Evolutionary conservation across 495 filamentous ascomycete species (phyloP).

Genomic region (Oidiodendron maius): DNA sequence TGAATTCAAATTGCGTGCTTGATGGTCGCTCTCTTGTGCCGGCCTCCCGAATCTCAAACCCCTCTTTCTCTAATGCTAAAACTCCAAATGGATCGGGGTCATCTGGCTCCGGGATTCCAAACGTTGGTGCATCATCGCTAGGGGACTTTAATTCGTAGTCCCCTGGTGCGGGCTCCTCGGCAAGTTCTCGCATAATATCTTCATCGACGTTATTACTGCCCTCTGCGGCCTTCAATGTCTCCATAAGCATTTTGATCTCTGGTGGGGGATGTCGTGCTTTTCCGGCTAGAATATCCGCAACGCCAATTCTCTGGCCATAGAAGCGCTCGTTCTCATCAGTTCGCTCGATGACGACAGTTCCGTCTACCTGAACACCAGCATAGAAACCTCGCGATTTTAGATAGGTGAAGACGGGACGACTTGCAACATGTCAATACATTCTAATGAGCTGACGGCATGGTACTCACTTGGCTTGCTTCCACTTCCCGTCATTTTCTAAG

Average conservation of each 20-base stretch:
- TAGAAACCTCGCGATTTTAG: conserved; percentile 83
- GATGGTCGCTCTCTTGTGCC: conserved; percentile 63
- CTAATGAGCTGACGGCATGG: not conserved
- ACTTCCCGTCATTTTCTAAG: conserved; percentile 60
- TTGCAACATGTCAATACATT: conserved; percentile 5
- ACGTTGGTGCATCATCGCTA: conserved; percentile 39
- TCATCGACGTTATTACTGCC: conserved; percentile 70
- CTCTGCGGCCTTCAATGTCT: conserved; percentile 81
- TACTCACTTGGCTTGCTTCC: conserved; percentile 26
- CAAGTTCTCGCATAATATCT: conserved; percentile 37
- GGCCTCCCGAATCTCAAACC: conserved; percentile 81
- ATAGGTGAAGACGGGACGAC: conserved; percentile 74
- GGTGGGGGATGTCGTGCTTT: conserved; percentile 65
- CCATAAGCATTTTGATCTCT: conserved; percentile 59
- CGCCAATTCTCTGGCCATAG: conserved; percentile 66
- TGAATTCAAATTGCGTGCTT: conserved; percentile 74
- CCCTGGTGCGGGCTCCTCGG: conserved; percentile 60
- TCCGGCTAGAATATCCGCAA: conserved; percentile 76
- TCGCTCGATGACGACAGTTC: conserved; percentile 78
- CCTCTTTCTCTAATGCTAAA: conserved; percentile 74
- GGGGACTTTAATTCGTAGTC: conserved; percentile 59
- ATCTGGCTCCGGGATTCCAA: conserved; percentile 71
- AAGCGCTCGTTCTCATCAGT: conserved; percentile 87
- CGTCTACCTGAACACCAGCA: conserved; percentile 75
- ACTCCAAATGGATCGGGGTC: conserved; percentile 89